Evolutionary conservation across 2,329 filamentous ascomycete genomes (phyloP), one percentile per base, ranked within the genome.

Genomic region (Tolypocladium amazonense): DNA sequence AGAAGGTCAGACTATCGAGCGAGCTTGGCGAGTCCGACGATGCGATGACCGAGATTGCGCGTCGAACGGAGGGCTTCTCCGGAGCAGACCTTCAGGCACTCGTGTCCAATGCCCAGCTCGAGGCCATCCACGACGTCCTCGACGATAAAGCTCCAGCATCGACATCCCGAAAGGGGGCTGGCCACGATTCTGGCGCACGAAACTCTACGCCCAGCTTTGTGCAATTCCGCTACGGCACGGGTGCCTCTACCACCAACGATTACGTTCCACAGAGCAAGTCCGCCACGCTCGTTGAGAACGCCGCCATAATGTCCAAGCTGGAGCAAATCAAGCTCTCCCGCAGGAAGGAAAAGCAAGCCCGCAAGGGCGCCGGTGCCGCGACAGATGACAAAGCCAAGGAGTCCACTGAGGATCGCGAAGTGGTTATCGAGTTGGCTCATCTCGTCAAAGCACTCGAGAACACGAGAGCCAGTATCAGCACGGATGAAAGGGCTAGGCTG

Each of bases 51-150:
- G 89, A 92, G 62, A 84, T 99, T 30, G 93, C 92, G 0, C 79
- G 78, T 20, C 80, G 85, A 20, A 97, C 93, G 0, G 88, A 94
- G 61, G 94, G 94, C 12, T 97, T 95, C 72, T 94, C 90, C 0
- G 94, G 94, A 15, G 94, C 94, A 1, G 94, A 99, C 75, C 79
- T 99, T 4, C 94, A 99, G 72, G 94, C 93, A 0, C 82, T 99
- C 8, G 87, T 97, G 52, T 97, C 96, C 68, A 99, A 99, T 66
- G 92, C 94, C 0, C 94, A 99, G 71, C 82, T 99, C 7, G 93
- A 97, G 76, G 94, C 94, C 35, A 97, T 99, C 64, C 94, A 99
- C 70, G 92, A 97, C 65, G 86, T 95, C 2, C 82, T 99, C 0
- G 88, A 74, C 53, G 67, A 70, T 5, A 85, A 58, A 84, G 87